A percentile compares a stretch with the other conserved stretches of the same genome.
phyloP scores from a whole-genome alignment of 2,329 filamentous ascomycete genomes.

The Aureobasidium sp. region DNA sequence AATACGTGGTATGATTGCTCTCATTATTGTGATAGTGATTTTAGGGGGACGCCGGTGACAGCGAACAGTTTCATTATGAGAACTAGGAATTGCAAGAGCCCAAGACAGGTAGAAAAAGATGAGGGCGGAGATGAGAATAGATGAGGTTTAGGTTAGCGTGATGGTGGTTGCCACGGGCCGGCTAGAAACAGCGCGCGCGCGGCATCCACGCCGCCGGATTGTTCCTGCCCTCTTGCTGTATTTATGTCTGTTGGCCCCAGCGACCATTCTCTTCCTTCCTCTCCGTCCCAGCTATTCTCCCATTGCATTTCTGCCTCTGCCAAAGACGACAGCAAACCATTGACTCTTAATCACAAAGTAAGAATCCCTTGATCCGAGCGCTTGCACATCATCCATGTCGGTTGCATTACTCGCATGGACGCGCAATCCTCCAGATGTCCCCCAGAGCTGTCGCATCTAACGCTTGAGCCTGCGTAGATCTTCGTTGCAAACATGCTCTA shows the following conservation, averaged over 20 bases:
- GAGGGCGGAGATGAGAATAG: constrained; percentile 13
- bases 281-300: neutral
- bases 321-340: constrained; percentile 1
- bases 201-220: constrained; percentile 3
- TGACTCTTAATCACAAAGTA: constrained; percentile 11
- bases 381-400: neutral
- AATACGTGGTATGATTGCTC: neutral
- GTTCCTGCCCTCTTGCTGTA: constrained; percentile 3
- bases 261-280: neutral
- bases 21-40: neutral
- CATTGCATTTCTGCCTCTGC: neutral
- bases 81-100: neutral
- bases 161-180: constrained; percentile 8
- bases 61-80: constrained; percentile 1
- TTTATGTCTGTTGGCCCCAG: constrained; percentile 3
- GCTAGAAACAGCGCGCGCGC: neutral
- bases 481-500: constrained; percentile 39
- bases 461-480: constrained; percentile 15
- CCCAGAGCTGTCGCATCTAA: constrained; percentile 13
- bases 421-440: constrained; percentile 2
- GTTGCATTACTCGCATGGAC: constrained; percentile 4
- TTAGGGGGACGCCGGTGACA: neutral
- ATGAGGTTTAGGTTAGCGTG: neutral
- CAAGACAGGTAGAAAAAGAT: neutral
- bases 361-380: neutral